These are phyloP conservation scores for Phialemonium atrogriseum DNA, from an alignment of 2,329 filamentous ascomycete species.

Conservation along the genomic window DNA sequence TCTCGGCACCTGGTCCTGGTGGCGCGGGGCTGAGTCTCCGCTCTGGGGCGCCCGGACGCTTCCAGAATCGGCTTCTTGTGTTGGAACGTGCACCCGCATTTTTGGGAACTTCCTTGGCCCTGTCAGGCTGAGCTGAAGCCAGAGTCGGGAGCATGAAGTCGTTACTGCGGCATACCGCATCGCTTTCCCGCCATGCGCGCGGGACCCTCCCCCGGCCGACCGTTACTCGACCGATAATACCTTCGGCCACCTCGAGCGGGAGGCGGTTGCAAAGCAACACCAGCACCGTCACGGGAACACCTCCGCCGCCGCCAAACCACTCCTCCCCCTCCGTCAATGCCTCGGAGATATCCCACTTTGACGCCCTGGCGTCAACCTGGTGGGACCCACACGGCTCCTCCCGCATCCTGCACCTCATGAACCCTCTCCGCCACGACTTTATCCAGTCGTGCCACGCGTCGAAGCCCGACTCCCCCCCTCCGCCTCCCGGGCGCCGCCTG, in stretches of 20 bases:
- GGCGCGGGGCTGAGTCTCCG: no score
- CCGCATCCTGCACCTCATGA: constrained; percentile 92
- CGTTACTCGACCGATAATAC: no score
- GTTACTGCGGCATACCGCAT: constrained; percentile 5
- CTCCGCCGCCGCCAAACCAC: no score
- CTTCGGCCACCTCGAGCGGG: no score
- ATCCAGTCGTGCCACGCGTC: constrained; percentile 64
- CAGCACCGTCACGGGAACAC: constrained; percentile 12
- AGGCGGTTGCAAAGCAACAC: constrained; percentile 3
- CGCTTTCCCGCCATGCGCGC: constrained; percentile 1
- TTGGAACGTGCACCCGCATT: no score
- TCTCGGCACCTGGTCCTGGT: no score
- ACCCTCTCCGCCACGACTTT: constrained; percentile 91
- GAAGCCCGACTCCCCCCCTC: constrained; percentile 30
- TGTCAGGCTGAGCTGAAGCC: no score
- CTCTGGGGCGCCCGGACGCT: no score
- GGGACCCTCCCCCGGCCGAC: neutral
- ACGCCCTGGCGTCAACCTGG: constrained; percentile 85
- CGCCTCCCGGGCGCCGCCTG: constrained; percentile 31
- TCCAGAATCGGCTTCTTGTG: no score
- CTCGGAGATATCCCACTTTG: constrained; percentile 89
- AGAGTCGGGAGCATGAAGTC: no score
- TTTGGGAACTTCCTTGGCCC: no score
- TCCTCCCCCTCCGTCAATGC: constrained; percentile 69
- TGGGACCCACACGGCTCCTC: constrained; percentile 95